phyloP scores from a whole-genome alignment of 2,329 filamentous ascomycete genomes.

The Penicillium expansum region DNA sequence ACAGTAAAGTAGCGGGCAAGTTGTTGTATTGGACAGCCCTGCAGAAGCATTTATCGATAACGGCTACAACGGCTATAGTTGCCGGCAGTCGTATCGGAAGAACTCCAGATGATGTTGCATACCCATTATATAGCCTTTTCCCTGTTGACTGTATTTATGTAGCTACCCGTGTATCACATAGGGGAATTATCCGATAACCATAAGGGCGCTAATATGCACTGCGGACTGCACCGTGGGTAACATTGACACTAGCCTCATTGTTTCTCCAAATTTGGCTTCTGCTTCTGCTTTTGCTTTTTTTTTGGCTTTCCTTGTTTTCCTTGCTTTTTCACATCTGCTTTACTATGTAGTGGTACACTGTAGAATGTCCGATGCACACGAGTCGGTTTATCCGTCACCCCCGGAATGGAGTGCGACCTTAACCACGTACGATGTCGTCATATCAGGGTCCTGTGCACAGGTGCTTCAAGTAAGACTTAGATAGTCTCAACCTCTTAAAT shows the following conservation, averaged over 20 bases:
- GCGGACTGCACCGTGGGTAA: slow-evolving; percentile 16
- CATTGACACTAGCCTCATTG: slow-evolving; percentile 10
- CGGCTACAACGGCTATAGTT: slow-evolving; percentile 1
- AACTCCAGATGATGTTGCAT: slow-evolving; percentile 19
- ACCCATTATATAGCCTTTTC: slow-evolving; percentile 1
- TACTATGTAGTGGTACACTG: slow-evolving; percentile 4
- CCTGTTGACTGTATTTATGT: slow-evolving; percentile 6
- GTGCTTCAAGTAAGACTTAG: background rate
- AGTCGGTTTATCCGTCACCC: background rate
- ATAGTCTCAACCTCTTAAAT: background rate
- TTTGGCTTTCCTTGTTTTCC: background rate
- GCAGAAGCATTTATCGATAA: background rate
- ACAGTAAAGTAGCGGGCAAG: background rate
- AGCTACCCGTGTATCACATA: slow-evolving; percentile 20
- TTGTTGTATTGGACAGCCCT: background rate
- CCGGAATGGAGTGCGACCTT: slow-evolving; percentile 12
- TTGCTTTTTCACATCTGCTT: background rate
- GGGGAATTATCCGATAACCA: slow-evolving; percentile 23
- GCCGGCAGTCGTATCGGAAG: slow-evolving; percentile 18
- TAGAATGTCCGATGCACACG: slow-evolving; percentile 16
- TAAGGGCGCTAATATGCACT: slow-evolving; percentile 3
- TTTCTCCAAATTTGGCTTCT: background rate
- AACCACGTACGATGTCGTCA: slow-evolving; percentile 15
- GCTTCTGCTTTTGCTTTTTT: slow-evolving; percentile 1
- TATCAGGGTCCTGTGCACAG: slow-evolving; percentile 13